Conservation (phyloP, 2,329 filamentous ascomycete genomes). For the Aspergillus ochraceus region DNA sequence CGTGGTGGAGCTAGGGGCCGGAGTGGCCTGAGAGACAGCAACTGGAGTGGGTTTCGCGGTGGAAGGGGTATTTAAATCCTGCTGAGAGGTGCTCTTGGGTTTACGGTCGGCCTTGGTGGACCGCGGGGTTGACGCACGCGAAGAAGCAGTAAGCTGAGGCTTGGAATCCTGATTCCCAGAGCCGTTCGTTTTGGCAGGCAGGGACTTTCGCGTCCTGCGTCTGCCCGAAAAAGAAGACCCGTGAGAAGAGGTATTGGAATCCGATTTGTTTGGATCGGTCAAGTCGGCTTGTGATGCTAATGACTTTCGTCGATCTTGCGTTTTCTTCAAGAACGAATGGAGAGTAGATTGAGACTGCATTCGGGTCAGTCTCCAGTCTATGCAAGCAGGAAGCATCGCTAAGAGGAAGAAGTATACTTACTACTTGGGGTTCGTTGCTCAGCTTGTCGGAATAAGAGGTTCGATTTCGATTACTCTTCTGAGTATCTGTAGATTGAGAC, state of each 20-base stretch:
- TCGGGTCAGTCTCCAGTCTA: not conserved
- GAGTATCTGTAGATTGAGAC: not conserved
- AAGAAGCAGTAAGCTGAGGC: slow-evolving; percentile 5
- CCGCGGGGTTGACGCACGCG: slow-evolving; percentile 13
- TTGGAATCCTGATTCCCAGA: slow-evolving; percentile 6
- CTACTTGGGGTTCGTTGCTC: slow-evolving; percentile 8
- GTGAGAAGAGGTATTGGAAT: slow-evolving; percentile 5
- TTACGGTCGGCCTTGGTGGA: slow-evolving; percentile 12
- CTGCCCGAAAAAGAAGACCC: slow-evolving; percentile 2
- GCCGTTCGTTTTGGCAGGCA: slow-evolving; percentile 16
- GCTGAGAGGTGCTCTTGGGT: slow-evolving; percentile 6
- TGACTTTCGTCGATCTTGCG: slow-evolving; percentile 12
- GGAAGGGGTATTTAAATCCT: slow-evolving; percentile 7
- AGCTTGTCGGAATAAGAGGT: slow-evolving; percentile 3
- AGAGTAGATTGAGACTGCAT: slow-evolving; percentile 12
- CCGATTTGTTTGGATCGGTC: slow-evolving; percentile 4
- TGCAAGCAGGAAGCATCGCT: not conserved
- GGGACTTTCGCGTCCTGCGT: slow-evolving; percentile 18
- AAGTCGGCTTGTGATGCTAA: slow-evolving; percentile 9
- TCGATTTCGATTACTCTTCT: slow-evolving; percentile 5
- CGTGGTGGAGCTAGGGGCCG: not conserved
- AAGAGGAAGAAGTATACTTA: not conserved
- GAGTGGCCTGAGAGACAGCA: not conserved
- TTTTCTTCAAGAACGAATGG: slow-evolving; percentile 10
- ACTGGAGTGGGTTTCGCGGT: not conserved